Evolutionary conservation across 1,284 basidiomycete genomes (phyloP).

Genomic region (Wallemia ichthyophaga): DNA sequence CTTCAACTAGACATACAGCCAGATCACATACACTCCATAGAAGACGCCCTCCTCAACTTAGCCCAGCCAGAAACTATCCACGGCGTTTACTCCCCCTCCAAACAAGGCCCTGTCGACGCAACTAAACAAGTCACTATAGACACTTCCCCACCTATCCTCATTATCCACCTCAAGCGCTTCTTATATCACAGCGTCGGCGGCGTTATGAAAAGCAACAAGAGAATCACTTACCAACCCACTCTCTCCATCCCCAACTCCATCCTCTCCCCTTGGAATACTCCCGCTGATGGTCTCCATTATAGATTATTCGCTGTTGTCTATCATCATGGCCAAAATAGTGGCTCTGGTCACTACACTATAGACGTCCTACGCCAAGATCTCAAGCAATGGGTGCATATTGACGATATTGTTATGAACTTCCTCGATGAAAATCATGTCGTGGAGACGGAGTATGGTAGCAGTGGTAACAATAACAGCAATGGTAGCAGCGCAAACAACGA

Average conservation of each 20-base stretch:
- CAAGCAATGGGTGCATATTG: conserved; percentile 57
- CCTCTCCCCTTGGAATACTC: conserved; percentile 27
- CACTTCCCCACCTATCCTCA: conserved; percentile 48
- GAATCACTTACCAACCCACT: conserved; percentile 44
- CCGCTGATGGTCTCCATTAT: conserved; percentile 28
- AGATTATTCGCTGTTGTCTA: conserved; percentile 49
- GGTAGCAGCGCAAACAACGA: not conserved
- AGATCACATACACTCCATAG: conserved; percentile 41
- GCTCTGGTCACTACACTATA: conserved; percentile 85
- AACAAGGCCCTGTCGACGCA: conserved; percentile 40
- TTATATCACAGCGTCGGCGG: conserved; percentile 57
- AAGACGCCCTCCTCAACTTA: conserved; percentile 52
- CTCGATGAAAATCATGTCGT: conserved; percentile 50
- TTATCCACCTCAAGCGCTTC: conserved; percentile 81
- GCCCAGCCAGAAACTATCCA: conserved; percentile 55
- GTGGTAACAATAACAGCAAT: conserved; percentile 12
- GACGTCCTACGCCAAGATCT: conserved; percentile 55
- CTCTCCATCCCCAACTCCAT: conserved; percentile 43
- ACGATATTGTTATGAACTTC: conserved; percentile 63
- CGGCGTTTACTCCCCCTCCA: conserved; percentile 26
- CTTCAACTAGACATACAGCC: conserved; percentile 67
- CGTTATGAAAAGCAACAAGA: conserved; percentile 59
- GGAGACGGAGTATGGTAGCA: no score
- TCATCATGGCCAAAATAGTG: conserved; percentile 70
- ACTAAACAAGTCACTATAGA: conserved; percentile 71